These are phyloP conservation scores for Passiflora organensis DNA, from an alignment of 345 rosid genomes.

Conservation along the genomic window DNA sequence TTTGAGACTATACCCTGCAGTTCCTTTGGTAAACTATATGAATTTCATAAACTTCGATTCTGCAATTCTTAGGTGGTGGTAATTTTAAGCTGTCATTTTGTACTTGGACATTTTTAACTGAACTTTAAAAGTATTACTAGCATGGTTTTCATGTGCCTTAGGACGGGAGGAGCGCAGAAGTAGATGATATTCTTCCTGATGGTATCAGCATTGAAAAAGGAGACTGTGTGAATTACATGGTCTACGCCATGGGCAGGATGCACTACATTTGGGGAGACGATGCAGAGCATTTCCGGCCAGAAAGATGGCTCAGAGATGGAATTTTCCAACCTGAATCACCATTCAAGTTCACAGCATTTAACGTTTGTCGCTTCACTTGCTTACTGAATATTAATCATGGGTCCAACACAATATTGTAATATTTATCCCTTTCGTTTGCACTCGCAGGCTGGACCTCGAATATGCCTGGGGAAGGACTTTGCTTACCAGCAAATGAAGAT, in stretches of 20 bases:
- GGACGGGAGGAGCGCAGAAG: conserved; percentile 59
- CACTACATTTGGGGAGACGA: conserved; percentile 67
- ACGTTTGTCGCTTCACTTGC: conserved; percentile 20
- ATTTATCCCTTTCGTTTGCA: not conserved
- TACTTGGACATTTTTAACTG: no score
- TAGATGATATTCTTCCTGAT: conserved; percentile 66
- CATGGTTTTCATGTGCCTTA: conserved; percentile 14
- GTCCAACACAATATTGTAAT: not conserved
- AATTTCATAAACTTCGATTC: not conserved
- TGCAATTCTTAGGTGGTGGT: not conserved
- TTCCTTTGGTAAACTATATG: conserved; percentile 42
- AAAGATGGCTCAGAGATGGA: conserved; percentile 71
- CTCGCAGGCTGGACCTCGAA: conserved; percentile 76
- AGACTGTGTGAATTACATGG: conserved; percentile 46
- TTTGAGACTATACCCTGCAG: conserved; percentile 61
- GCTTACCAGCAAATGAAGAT: conserved; percentile 84
- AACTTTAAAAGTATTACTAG: not conserved
- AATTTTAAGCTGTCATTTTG: no score
- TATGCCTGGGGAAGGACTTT: conserved; percentile 67
- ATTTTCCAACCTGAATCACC: conserved; percentile 58
- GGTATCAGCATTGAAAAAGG: conserved; percentile 58
- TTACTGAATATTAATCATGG: not conserved
- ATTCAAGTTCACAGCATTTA: conserved; percentile 65
- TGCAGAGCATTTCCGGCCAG: conserved; percentile 58
- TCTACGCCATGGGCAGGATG: conserved; percentile 87